Conservation (phyloP, 2,329 filamentous ascomycete species). For the Talaromyces sp. region DNA sequence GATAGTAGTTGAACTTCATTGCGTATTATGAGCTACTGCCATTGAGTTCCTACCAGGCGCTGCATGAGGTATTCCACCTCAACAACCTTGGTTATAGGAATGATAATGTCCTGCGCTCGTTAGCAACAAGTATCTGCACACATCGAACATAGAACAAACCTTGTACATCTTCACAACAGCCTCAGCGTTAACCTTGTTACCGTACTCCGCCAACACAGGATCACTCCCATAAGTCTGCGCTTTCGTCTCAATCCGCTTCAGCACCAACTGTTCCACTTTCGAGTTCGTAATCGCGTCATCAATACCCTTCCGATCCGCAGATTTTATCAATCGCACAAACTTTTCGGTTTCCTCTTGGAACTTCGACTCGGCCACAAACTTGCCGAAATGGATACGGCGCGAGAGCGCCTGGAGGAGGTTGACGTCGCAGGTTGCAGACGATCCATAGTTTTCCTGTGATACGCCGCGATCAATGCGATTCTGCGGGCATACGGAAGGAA, state of each 20-base stretch:
- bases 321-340: conserved; percentile 79
- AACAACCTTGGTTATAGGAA: conserved; percentile 95
- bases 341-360: conserved; percentile 77
- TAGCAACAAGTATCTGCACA: background rate
- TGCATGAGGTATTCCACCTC: conserved; percentile 99
- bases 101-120: conserved; percentile 64
- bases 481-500: conserved; percentile 77
- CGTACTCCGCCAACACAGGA: conserved; percentile 58
- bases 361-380: conserved; percentile 96
- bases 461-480: conserved; percentile 75
- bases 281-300: conserved; percentile 86
- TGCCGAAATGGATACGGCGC: conserved; percentile 91
- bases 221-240: conserved; percentile 91
- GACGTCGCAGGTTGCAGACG: conserved; percentile 86
- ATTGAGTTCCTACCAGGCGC: conserved; percentile 60
- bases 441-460: conserved; percentile 91
- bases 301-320: conserved; percentile 74
- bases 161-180: conserved; percentile 86
- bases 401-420: conserved; percentile 84
- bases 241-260: conserved; percentile 82
- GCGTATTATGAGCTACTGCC: conserved; percentile 36
- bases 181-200: conserved; percentile 81
- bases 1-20: background rate
- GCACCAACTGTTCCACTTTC: conserved; percentile 84
- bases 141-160: conserved; percentile 31